Evolutionary conservation across 2,329 filamentous ascomycete genomes (phyloP), one percentile per base, ranked within the genome.

Genomic region (Rhynchosporium graminicola): DNA sequence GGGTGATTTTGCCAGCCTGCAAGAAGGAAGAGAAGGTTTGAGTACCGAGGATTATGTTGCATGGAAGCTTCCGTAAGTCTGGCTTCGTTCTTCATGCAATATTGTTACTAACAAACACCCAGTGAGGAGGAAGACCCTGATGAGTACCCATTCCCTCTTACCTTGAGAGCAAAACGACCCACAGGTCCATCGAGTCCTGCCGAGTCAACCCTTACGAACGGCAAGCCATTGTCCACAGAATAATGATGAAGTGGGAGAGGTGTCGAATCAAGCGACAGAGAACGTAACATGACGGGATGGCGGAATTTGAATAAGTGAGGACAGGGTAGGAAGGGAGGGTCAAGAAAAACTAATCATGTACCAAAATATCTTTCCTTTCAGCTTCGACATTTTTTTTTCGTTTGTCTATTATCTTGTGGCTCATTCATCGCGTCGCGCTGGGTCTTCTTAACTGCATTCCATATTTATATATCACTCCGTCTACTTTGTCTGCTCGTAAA

Each of bases 11-110:
- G 95, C 92, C 33, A 97, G 92, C 70, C 80, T 99, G 61, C 95
- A 98, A 77, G 95, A 99, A 77, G 92, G 92, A 50, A 89, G 89
- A 48, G 95, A 99, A 76, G 93, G 94, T 0, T 79, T 99, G 70
- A 95, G 84, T 79, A 98, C 95, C 0, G 95, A 99, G 78, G 95
- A 99, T 74, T 98, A 99, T 76, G 92, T 98, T 73, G 90, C 94
- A 38, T 99, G 95, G 95, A 97, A 96, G 79, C 81, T 98, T 63
- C 95, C 94, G 90, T 98, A 84, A 89, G 93, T 92, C 61, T 8
- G 42, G 13, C 56, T 20, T 20, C 8, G 20, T 20, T 12, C 4
- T 13, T 29, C 8, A 45, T 65, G n/a, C 10, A 8, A 26, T 45
- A 36, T 20, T 31, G 42, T 4, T 60, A 45, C 68, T 72, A 66